These are phyloP conservation scores for Ilyonectria mors-panacis DNA, from an alignment of 2,329 filamentous ascomycete species.

Conservation along the genomic window DNA sequence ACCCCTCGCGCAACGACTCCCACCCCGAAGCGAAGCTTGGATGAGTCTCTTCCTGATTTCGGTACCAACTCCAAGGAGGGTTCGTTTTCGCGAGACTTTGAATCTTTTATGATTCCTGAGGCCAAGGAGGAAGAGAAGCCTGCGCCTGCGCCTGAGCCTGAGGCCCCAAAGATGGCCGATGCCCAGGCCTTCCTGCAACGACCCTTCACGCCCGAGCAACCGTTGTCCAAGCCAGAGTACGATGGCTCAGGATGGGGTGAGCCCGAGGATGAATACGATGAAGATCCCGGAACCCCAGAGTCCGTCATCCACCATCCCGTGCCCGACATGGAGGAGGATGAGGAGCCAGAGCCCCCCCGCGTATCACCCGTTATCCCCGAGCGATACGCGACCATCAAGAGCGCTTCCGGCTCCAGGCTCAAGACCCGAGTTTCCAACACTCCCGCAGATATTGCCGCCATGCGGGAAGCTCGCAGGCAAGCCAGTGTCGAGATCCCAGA, in stretches of 20 bases:
- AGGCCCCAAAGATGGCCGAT: slow-evolving; percentile 54
- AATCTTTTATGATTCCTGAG: slow-evolving; percentile 64
- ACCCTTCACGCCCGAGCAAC: slow-evolving; percentile 65
- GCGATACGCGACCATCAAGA: slow-evolving; percentile 86
- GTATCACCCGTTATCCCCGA: slow-evolving; percentile 82
- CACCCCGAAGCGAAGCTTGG: slow-evolving; percentile 38
- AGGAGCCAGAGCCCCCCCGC: slow-evolving; percentile 59
- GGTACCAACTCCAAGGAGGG: slow-evolving; percentile 52
- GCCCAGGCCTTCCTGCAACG: slow-evolving; percentile 57
- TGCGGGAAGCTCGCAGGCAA: slow-evolving; percentile 88
- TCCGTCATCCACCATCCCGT: slow-evolving; percentile 90
- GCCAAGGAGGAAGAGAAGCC: slow-evolving; percentile 51
- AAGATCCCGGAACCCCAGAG: slow-evolving; percentile 82
- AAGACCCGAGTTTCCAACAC: slow-evolving; percentile 92
- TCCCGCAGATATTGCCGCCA: slow-evolving; percentile 84
- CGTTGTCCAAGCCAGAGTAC: slow-evolving; percentile 73
- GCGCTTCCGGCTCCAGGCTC: slow-evolving; percentile 83
- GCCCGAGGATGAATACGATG: slow-evolving; percentile 64
- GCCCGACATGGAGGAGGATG: slow-evolving; percentile 55
- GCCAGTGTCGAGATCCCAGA: slow-evolving; percentile 81
- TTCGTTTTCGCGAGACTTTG: slow-evolving; percentile 61
- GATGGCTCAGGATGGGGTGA: slow-evolving; percentile 75
- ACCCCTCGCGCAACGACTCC: slow-evolving; percentile 64
- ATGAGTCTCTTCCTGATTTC: slow-evolving; percentile 56
- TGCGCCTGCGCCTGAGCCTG: slow-evolving; percentile 48